phyloP scores from a whole-genome alignment of 2,329 filamentous ascomycete species.

The Arachnomyces sp. region DNA sequence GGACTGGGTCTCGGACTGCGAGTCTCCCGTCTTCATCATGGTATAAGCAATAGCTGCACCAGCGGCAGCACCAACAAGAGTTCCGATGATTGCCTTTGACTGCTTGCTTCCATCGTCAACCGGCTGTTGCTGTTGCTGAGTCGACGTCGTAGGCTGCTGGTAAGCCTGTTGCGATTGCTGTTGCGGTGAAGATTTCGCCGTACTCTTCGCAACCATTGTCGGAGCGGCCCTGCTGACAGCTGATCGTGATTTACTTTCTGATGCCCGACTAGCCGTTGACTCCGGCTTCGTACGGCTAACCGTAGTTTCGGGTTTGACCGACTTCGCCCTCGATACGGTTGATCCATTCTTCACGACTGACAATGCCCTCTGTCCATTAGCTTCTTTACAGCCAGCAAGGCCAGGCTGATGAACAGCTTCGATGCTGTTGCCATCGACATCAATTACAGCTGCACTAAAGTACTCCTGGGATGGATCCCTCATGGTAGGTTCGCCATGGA shows the following conservation, averaged over 20 bases:
- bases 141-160: conserved; percentile 12
- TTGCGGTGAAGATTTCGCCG: conserved; percentile 19
- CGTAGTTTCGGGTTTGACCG: conserved; percentile 24
- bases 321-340: conserved; percentile 27
- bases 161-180: conserved; percentile 12
- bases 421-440: conserved; percentile 77
- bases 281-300: conserved; percentile 20
- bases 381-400: conserved; percentile 20
- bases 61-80: conserved; percentile 70
- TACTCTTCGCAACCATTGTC: conserved; percentile 15
- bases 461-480: conserved; percentile 48
- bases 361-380: conserved; percentile 22
- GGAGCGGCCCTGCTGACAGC: conserved; percentile 14
- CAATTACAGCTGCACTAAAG: conserved; percentile 59
- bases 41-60: conserved; percentile 71
- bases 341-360: conserved; percentile 32
- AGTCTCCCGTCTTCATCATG: conserved; percentile 50
- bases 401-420: conserved; percentile 60
- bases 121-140: conserved; percentile 18
- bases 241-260: conserved; percentile 13
- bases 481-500: conserved; percentile 50
- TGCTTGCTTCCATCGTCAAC: conserved; percentile 36
- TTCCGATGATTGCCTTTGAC: conserved; percentile 62
- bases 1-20: conserved; percentile 18
- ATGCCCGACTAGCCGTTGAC: conserved; percentile 19